Conservation (phyloP, 345 rosid species). For the Arabidopsis suecica region DNA sequence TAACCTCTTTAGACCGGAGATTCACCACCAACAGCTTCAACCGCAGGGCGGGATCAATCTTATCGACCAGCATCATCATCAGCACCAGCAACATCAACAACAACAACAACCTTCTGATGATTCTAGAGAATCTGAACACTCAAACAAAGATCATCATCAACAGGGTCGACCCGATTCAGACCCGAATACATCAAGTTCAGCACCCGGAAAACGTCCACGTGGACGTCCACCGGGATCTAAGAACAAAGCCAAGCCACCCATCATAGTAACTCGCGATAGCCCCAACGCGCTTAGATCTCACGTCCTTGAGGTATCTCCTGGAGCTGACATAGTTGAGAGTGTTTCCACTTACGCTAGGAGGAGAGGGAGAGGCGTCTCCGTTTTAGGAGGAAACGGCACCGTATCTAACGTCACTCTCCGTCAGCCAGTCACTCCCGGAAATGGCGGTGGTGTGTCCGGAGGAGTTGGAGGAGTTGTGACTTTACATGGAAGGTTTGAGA, state of each 20-base stretch:
- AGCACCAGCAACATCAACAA: constrained; percentile 24
- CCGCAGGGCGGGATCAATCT: constrained; percentile 41
- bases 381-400: constrained; percentile 71
- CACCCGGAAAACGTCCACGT: constrained; percentile 64
- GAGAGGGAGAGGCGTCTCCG: constrained; percentile 79
- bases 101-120: constrained; percentile 50
- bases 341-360: constrained; percentile 61
- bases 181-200: constrained; percentile 46
- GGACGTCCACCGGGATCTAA: constrained; percentile 87
- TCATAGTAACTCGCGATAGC: constrained; percentile 71
- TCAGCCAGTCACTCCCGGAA: constrained; percentile 61
- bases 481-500: constrained; percentile 84
- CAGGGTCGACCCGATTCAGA: constrained; percentile 44
- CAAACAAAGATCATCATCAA: constrained; percentile 41
- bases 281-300: constrained; percentile 84
- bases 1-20: constrained; percentile 56
- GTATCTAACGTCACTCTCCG: constrained; percentile 68
- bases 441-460: constrained; percentile 34
- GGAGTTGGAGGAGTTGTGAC: constrained; percentile 70
- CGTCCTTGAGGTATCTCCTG: constrained; percentile 67
- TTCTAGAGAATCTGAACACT: constrained; percentile 48
- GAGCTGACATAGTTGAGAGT: constrained; percentile 70
- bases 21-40: constrained; percentile 55
- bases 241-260: constrained; percentile 77
- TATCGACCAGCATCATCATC: constrained; percentile 40